phyloP scores from a whole-genome alignment of 768 basidiomycete genomes.

The Mycena haematopus region DNA sequence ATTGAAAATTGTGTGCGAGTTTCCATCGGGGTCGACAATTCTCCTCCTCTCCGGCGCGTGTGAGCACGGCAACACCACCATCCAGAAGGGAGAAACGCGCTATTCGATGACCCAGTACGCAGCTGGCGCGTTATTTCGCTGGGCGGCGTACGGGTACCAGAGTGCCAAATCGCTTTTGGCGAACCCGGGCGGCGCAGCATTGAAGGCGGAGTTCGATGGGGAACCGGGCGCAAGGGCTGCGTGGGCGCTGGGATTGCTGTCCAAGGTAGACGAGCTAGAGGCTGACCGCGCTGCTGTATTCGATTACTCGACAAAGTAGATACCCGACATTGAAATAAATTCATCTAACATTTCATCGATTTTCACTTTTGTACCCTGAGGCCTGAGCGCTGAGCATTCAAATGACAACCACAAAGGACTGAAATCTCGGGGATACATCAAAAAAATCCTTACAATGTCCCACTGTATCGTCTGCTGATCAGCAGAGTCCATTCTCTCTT shows the following conservation, averaged over 20 bases:
- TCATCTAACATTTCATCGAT: no score
- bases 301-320: no score
- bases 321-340: no score
- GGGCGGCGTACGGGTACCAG: slow-evolving; percentile 2
- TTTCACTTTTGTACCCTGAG: no score
- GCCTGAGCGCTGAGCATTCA: no score
- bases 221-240: background rate
- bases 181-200: background rate
- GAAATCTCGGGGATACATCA: no score
- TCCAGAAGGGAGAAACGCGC: slow-evolving; percentile 26
- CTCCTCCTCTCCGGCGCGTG: background rate
- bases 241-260: background rate
- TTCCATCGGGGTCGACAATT: slow-evolving; percentile 7
- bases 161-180: background rate
- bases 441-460: no score
- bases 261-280: background rate
- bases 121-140: slow-evolving; percentile 15
- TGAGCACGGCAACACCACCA: slow-evolving; percentile 25
- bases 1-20: slow-evolving; percentile 28
- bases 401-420: no score
- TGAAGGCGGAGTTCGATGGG: background rate
- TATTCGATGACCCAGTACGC: slow-evolving; percentile 34
- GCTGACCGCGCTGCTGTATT: no score
- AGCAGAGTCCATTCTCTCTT: no score
- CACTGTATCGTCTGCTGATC: no score